Evolutionary conservation across 441 rosid species (phyloP).

Genomic region (Adansonia grandidieri): DNA sequence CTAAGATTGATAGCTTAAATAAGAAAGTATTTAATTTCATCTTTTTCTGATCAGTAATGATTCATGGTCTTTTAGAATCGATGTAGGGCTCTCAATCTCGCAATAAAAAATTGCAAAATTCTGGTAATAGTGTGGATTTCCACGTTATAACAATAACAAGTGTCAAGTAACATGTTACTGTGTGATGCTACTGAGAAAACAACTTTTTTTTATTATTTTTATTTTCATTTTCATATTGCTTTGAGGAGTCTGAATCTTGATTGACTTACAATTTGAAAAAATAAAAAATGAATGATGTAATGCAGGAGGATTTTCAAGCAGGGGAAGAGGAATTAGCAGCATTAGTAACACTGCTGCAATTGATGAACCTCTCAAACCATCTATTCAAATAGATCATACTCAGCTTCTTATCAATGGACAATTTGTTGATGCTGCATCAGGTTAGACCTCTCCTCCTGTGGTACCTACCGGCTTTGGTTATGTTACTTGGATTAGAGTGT

Average conservation of each 20-base stretch:
- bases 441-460: slow-evolving; percentile 24
- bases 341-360: slow-evolving; percentile 42
- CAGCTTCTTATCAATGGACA: slow-evolving; percentile 48
- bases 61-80: too few species aligned
- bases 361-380: slow-evolving; percentile 45
- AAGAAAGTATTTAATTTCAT: too few species aligned
- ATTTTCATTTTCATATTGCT: neutral
- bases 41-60: too few species aligned
- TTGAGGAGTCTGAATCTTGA: neutral
- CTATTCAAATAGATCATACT: slow-evolving; percentile 42
- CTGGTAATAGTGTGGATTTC: neutral
- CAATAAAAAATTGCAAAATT: neutral
- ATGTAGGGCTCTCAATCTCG: too few species aligned
- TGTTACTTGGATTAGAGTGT: neutral
- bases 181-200: neutral
- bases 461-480: neutral
- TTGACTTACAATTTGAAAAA: neutral
- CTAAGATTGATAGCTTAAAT: neutral
- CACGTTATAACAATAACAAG: neutral
- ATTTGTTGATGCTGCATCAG: slow-evolving; percentile 53
- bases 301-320: slow-evolving; percentile 16
- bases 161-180: neutral
- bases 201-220: neutral
- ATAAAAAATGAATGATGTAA: neutral
- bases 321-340: slow-evolving; percentile 24